Conservation (phyloP, 495 filamentous ascomycete genomes). For the Trichoderma erinaceum region DNA sequence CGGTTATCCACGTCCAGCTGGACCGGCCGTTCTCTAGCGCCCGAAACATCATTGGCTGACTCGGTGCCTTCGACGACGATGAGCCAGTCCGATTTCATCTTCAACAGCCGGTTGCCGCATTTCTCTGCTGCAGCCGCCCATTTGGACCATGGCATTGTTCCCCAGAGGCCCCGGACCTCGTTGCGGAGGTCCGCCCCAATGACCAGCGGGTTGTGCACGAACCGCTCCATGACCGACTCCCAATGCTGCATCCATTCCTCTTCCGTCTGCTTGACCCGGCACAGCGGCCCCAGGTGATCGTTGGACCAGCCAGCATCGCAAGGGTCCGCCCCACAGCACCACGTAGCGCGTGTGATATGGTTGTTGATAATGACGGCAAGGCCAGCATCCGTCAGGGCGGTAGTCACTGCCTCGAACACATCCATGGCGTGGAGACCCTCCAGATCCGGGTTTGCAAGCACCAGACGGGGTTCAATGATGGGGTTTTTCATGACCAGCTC, state of each 20-base stretch:
- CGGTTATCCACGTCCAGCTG: conserved; percentile 43
- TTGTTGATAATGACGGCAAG: conserved; percentile 56
- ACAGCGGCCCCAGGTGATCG: conserved; percentile 46
- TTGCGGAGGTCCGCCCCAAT: conserved; percentile 56
- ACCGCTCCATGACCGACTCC: conserved; percentile 50
- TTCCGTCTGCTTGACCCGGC: conserved; percentile 49
- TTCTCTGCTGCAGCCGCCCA: conserved; percentile 55
- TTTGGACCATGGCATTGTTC: conserved; percentile 52
- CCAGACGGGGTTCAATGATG: conserved; percentile 36
- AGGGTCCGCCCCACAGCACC: conserved; percentile 56
- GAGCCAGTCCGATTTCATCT: conserved; percentile 53
- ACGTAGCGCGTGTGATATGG: conserved; percentile 55
- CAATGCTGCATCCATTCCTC: conserved; percentile 55
- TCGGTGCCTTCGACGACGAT: conserved; percentile 57
- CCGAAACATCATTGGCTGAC: conserved; percentile 51
- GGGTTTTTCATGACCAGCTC: conserved; percentile 54
- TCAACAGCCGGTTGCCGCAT: conserved; percentile 48
- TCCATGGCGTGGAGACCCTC: conserved; percentile 46
- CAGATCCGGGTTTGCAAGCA: conserved; percentile 50
- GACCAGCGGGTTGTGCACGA: conserved; percentile 46
- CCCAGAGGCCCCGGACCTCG: conserved; percentile 56
- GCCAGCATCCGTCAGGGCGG: conserved; percentile 49
- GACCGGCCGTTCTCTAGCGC: conserved; percentile 44
- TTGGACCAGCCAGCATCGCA: conserved; percentile 56
- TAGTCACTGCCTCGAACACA: conserved; percentile 46